Evolutionary conservation across 768 basidiomycete genomes (phyloP).

Genomic region (Leccinum subgranulosum): DNA sequence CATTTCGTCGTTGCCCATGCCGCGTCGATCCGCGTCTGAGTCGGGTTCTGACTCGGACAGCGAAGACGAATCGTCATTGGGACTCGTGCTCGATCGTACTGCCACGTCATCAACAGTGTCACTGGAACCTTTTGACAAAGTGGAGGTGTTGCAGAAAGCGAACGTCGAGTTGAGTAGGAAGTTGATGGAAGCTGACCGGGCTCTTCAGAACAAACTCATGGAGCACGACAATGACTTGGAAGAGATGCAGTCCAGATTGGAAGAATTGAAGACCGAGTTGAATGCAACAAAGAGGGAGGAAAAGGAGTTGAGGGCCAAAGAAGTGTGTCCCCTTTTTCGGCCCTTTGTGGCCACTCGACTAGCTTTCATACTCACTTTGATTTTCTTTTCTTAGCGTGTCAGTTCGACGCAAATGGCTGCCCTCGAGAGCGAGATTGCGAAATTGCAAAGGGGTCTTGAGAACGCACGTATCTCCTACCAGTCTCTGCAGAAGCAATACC

Average conservation of each 20-base stretch:
- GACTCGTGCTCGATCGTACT: constrained; percentile 59
- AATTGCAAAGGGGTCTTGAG: constrained; percentile 72
- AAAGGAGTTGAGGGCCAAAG: constrained; percentile 86
- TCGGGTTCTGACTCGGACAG: constrained; percentile 49
- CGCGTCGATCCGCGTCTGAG: constrained; percentile 37
- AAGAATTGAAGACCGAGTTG: constrained; percentile 76
- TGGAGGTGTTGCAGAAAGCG: constrained; percentile 68
- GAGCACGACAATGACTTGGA: constrained; percentile 85
- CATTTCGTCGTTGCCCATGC: constrained; percentile 59
- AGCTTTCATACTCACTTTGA: constrained; percentile 3
- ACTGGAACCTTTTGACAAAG: constrained; percentile 65
- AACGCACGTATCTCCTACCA: constrained; percentile 68
- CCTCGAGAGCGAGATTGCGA: constrained; percentile 77
- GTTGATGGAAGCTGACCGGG: constrained; percentile 69
- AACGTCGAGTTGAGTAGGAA: constrained; percentile 77
- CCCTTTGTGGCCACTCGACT: constrained; percentile 2
- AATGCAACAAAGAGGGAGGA: constrained; percentile 83
- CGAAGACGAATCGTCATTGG: constrained; percentile 50
- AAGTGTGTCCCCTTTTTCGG: constrained; percentile 45
- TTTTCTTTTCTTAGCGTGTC: constrained; percentile 45
- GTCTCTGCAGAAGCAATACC: constrained; percentile 81
- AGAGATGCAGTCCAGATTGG: constrained; percentile 71
- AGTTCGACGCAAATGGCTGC: constrained; percentile 63
- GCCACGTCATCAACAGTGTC: constrained; percentile 62
- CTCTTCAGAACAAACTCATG: constrained; percentile 57